These are phyloP conservation scores for Astrothelium subdiscretum DNA, from an alignment of 495 filamentous ascomycete species.

Conservation along the genomic window DNA sequence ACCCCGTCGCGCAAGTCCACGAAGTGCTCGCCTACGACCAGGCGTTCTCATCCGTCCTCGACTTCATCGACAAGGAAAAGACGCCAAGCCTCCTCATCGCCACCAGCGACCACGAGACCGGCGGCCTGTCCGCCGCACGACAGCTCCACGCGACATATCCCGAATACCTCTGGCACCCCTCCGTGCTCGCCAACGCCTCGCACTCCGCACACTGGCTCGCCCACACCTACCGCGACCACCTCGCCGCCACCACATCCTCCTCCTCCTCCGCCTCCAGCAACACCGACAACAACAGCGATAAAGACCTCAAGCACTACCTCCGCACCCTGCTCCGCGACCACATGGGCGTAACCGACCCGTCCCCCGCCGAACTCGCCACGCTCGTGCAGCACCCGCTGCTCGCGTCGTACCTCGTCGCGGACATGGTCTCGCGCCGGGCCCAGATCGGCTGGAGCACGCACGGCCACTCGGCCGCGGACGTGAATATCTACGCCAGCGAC, in stretches of 20 bases:
- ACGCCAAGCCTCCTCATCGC: constrained; percentile 69
- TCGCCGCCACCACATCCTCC: constrained; percentile 24
- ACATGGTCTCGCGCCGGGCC: constrained; percentile 74
- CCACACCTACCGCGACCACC: constrained; percentile 43
- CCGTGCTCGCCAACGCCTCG: constrained; percentile 65
- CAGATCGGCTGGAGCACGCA: constrained; percentile 90
- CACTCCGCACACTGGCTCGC: constrained; percentile 65
- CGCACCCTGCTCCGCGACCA: constrained; percentile 48
- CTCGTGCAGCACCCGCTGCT: constrained; percentile 44
- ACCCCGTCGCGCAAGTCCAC: constrained; percentile 88
- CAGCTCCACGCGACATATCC: constrained; percentile 59
- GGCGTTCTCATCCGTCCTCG: constrained; percentile 66
- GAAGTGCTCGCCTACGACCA: constrained; percentile 90
- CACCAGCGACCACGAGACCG: constrained; percentile 94
- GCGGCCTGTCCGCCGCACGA: constrained; percentile 68
- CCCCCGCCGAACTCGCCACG: constrained; percentile 54
- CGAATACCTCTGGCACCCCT: constrained; percentile 78
- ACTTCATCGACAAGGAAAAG: constrained; percentile 66
- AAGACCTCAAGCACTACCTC: constrained; percentile 43
- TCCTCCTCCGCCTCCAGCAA: constrained; percentile 21
- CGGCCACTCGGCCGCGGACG: constrained; percentile 80
- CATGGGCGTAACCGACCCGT: constrained; percentile 66
- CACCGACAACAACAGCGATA: constrained; percentile 13
- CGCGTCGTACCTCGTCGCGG: constrained; percentile 54
- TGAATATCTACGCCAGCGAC: constrained; percentile 73